Evolutionary conservation across 495 filamentous ascomycete species (phyloP), one percentile per base, ranked within the genome.

Genomic region (Penicillium parvum): DNA sequence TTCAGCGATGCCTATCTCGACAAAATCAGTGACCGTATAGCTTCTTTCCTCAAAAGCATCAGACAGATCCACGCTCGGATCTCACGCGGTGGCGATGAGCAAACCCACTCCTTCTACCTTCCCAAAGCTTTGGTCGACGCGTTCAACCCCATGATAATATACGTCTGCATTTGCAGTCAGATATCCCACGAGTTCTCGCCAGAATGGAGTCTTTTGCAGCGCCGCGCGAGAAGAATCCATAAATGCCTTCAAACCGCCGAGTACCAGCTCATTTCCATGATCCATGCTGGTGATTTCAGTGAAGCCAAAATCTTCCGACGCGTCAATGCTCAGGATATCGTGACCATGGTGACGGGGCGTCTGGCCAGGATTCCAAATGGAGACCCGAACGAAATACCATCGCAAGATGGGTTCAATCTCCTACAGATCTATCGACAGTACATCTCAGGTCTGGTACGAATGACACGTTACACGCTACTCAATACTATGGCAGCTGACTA

Each of bases 231-330:
- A 15, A 30, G 20, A 10, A 27, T 37, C 2, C 3, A 22, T 14
- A 11, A 28, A 15, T 12, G n/a, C 22, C 36, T 47, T 20, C 19
- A 11, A 17, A 28, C 16, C 8, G 37, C 28, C 20, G 35, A 28
- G 16, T 23, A 29, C 11, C 36, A 40, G 16, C 36, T 47, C 5
- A 47, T 47, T 9, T 5, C 36, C 28, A 47, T 47, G 44, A 40
- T 47, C 9, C 18, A 12, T 26, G 15, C 44, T 19, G 44, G 44
- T 7, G 44, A 47, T 21, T 47, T 22, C 10, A 47, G 36, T 19
- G 44, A 40, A 35, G 44, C 44, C 12, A 47, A 47, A n/a, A 37
- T 47, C 2, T 47, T 47, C 26, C 15, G 44, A 20, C 19, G 29
- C 3, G 44, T 47, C 5, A 15, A 34, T 20, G 26, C 44, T 6